These are phyloP conservation scores for Fusarium papillatum DNA, from an alignment of 2,329 filamentous ascomycete genomes.

Conservation along the genomic window DNA sequence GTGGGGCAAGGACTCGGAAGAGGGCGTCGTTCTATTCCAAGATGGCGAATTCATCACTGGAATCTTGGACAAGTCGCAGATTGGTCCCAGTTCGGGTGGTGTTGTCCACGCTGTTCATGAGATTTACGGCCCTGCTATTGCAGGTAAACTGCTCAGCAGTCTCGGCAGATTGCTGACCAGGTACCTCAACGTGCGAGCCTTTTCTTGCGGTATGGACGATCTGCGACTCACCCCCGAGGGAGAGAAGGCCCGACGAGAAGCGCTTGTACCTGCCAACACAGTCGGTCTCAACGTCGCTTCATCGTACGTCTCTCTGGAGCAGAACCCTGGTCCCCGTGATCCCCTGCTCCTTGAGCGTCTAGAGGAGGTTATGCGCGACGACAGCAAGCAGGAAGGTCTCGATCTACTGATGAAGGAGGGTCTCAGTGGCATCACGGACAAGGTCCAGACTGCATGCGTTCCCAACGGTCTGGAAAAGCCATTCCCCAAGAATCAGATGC, in stretches of 20 bases:
- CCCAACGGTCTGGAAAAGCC: conserved; percentile 88
- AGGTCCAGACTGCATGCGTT: conserved; percentile 83
- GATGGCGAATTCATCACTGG: conserved; percentile 91
- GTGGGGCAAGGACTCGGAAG: conserved; percentile 85
- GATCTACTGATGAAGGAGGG: conserved; percentile 87
- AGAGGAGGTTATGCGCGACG: conserved; percentile 92
- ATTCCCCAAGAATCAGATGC: conserved; percentile 98
- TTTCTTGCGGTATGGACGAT: conserved; percentile 98
- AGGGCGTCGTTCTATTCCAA: conserved; percentile 85
- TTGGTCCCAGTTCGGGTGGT: conserved; percentile 89
- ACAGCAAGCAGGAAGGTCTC: conserved; percentile 90
- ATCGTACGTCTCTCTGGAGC: conserved; percentile 87
- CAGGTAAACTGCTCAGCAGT: conserved; percentile 90
- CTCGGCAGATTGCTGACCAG: conserved; percentile 91
- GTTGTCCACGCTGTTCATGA: conserved; percentile 95
- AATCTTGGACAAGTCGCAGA: conserved; percentile 95
- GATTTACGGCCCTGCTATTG: conserved; percentile 88
- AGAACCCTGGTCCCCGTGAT: conserved; percentile 73
- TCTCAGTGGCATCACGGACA: conserved; percentile 79
- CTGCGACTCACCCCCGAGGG: conserved; percentile 86
- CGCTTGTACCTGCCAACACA: conserved; percentile 74
- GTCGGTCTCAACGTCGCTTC: conserved; percentile 86
- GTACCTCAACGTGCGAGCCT: conserved; percentile 92
- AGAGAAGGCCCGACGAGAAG: conserved; percentile 77
- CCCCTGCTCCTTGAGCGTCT: conserved; percentile 82